Evolutionary conservation across 2,329 filamentous ascomycete species (phyloP).

Genomic region (Epichloe amarillans): DNA sequence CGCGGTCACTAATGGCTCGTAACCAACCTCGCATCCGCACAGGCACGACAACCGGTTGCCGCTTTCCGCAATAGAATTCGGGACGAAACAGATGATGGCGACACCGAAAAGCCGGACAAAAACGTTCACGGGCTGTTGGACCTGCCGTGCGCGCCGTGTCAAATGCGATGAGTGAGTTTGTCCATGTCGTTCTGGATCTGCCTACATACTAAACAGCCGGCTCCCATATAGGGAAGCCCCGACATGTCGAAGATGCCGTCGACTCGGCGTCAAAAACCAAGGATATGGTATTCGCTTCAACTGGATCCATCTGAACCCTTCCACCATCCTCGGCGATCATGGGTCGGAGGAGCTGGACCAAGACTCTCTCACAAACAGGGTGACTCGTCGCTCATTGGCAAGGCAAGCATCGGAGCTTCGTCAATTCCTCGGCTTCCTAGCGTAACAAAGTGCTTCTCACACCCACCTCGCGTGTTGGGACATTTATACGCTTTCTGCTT

Average conservation of each 20-base stretch:
- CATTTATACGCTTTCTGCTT: conserved; percentile 27
- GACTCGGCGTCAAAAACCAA: conserved; percentile 9
- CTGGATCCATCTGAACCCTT: conserved; percentile 6
- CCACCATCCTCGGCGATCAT: neutral
- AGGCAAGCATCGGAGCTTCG: neutral
- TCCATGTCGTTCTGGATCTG: too few species aligned
- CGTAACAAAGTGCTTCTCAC: conserved; percentile 23
- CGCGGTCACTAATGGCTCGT: too few species aligned
- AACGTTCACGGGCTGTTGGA: conserved; percentile 10
- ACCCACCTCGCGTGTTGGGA: conserved; percentile 16
- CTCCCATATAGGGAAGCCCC: conserved; percentile 1
- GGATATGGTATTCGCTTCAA: conserved; percentile 11
- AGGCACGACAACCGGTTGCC: neutral
- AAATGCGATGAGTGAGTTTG: conserved; percentile 10
- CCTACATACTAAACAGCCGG: neutral
- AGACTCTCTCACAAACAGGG: neutral
- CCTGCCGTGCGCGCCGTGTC: conserved; percentile 9
- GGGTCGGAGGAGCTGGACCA: neutral
- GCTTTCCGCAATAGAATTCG: neutral
- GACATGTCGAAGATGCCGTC: conserved; percentile 6
- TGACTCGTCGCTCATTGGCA: neutral
- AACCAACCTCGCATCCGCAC: too few species aligned
- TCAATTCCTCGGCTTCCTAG: conserved; percentile 10
- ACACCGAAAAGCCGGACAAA: conserved; percentile 5
- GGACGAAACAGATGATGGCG: neutral